Evolutionary conservation across 257 asterid genomes (phyloP).

Genomic region (Misopates orontium): DNA sequence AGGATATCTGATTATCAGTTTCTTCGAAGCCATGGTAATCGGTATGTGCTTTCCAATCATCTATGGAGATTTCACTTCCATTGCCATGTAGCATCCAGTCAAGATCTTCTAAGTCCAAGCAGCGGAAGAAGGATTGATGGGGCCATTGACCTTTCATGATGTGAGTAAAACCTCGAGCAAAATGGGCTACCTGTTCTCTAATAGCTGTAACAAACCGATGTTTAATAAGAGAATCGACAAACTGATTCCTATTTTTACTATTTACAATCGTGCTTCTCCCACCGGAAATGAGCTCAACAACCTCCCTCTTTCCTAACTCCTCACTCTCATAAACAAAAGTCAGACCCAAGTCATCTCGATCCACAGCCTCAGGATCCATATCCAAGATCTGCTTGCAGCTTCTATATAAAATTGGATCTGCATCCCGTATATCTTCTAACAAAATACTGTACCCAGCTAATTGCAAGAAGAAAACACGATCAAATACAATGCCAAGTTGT

Average conservation of each 20-base stretch:
- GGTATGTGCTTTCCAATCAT: constrained; percentile 92
- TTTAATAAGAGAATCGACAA: constrained; percentile 69
- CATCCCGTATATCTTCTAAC: constrained; percentile 77
- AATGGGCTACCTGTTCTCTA: constrained; percentile 60
- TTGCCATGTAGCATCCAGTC: constrained; percentile 81
- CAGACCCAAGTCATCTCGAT: constrained; percentile 78
- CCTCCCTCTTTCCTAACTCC: constrained; percentile 71
- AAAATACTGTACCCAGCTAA: constrained; percentile 63
- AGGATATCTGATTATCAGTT: no score
- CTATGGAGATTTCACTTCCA: constrained; percentile 68
- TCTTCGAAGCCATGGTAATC: constrained; percentile 68
- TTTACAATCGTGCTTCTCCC: constrained; percentile 65
- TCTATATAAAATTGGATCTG: constrained; percentile 73
- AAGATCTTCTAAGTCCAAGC: constrained; percentile 71
- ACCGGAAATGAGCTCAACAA: constrained; percentile 66
- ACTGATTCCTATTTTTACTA: constrained; percentile 84
- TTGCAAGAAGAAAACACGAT: constrained; percentile 72
- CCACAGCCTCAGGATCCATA: constrained; percentile 78
- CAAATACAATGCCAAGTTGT: constrained; percentile 86
- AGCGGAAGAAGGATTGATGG: constrained; percentile 61
- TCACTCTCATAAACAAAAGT: constrained; percentile 77
- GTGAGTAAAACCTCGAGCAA: constrained; percentile 71
- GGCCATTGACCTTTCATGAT: constrained; percentile 40
- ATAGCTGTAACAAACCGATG: constrained; percentile 66
- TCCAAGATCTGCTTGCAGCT: constrained; percentile 91